Evolutionary conservation across 345 rosid genomes (phyloP), one percentile per base, ranked within the genome.

Genomic region (Populus euphratica): DNA sequence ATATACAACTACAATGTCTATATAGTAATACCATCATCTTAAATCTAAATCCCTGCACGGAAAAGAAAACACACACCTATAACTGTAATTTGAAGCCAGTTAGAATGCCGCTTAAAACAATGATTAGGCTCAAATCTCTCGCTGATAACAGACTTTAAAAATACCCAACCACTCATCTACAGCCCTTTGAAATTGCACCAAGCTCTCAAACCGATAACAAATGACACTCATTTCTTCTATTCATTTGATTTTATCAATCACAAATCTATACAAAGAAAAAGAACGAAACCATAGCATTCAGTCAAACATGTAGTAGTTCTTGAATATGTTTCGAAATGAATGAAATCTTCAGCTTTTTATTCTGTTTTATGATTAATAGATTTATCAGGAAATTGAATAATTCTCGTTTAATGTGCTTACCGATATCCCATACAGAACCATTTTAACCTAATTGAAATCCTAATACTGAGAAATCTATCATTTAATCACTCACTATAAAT

Each of bases 121-220:
- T 16, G 12, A n/a, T 13, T 9, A 6, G 20, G 14, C 52, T 13
- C 33, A 50, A 67, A 49, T 35, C 7, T 66, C 62, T 66, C 35
- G 70, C 62, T 56, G 47, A 61, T 38, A 29, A 8, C 65, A 64
- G 77, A 39, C 41, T 73, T 25, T 16, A 27, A 74, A 39, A 74
- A 35, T 14, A 38, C 72, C n/a, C 36, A 54, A 56, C 27, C 62
- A 54, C 1, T 56, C 29, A 56, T 56, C 63, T 23, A 56, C 11
- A n/a, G 63, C 1, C 27, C 63, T 56, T 56, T 12, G 21, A 56
- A 56, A 56, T 54, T 23, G 10, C 25, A 54, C 12, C 8, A 23
- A 54, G 12, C 25, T 54, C 27, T 9, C 4, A 25, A 12, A 56
- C 13, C 63, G 5, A 56, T 56, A 56, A 3, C 29, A 59, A n/a